Percentiles rank a stretch among this genome's conserved stretches.
Conservation (phyloP, 2,329 filamentous ascomycete genomes). For the Diaporthe humulicola region DNA sequence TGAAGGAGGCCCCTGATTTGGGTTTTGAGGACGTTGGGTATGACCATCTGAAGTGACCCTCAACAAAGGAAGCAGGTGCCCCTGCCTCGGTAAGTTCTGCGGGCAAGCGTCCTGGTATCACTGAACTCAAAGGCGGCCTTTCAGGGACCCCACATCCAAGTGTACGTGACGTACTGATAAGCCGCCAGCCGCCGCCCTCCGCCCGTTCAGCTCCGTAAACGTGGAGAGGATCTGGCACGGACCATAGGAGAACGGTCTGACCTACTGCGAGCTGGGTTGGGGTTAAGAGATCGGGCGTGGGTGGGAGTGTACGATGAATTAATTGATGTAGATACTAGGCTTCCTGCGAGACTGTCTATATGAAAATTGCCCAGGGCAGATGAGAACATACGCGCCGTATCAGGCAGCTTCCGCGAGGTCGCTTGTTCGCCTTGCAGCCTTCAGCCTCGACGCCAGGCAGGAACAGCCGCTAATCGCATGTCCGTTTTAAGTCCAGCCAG, state of each 20-base stretch:
- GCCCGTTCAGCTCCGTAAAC: background rate
- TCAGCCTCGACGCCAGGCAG: background rate
- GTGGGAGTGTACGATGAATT: background rate
- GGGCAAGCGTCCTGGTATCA: background rate
- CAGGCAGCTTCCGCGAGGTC: background rate
- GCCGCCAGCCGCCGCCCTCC: conserved; percentile 5
- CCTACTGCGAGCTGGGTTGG: background rate
- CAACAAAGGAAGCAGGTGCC: conserved; percentile 16
- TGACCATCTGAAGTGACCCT: background rate
- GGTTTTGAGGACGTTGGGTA: background rate
- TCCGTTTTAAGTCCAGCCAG: conserved; percentile 17
- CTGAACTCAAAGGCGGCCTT: background rate
- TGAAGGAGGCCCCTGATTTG: background rate
- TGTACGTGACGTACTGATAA: conserved; percentile 33
- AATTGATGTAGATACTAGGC: background rate
- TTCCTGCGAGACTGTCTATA: background rate
- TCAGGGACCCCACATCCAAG: background rate
- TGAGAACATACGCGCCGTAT: background rate
- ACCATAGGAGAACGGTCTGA: conserved; percentile 5
- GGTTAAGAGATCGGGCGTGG: background rate
- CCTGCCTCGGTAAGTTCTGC: conserved; percentile 5
- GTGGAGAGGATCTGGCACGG: background rate
- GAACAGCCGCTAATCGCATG: conserved; percentile 15
- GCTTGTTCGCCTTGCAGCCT: background rate
- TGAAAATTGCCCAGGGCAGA: background rate